Evolutionary conservation across 78 protist species (phyloP), one percentile per base, ranked within the genome.

Genomic region (Dictyostelium capitatum): DNA sequence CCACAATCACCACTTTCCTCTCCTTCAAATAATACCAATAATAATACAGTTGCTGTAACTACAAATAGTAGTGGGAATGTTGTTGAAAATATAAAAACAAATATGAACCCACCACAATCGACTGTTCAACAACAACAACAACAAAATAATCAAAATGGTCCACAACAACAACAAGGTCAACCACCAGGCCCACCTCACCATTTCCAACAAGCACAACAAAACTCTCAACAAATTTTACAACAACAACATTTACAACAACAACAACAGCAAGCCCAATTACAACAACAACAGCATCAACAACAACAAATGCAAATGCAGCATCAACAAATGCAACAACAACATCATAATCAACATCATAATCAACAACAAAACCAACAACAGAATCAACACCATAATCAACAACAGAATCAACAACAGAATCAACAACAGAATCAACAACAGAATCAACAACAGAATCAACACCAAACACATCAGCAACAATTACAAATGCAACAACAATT

Each of bases 1-100:
- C 75, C 75, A 28, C 75, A 67, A 67, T 67, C 75, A 67, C 75
- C 75, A 67, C 47, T 67, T 32, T 67, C 75, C 2, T 67, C 75
- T 30, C 75, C 75, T 4, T 67, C 75, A 6, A 67, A 67, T 32
- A 67, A 41, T 25, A 20, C 5, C 25, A 57, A 23, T 23, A 57
- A 10, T 8, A 57, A n/a, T 28, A 20, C 23, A 6, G 9, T 5
- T 17, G 6, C 43, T 23, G 3, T 43, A 62, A 64, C 20, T 15
- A 9, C n/a, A 28, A 28, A 64, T 32, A 28, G 20, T 32, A 28
- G 43, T 37, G 43, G 43, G 1, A 64, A 14, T 1, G 3, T 47
- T 62, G 70, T 47, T 62, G 70, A 62, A 62, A 67, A 67, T 32
- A 67, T 67, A 28, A 67, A 67, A 32, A 67, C 75, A 14, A 25